A percentile compares a stretch with the other conserved stretches of the same genome.
These are phyloP conservation scores for Medicago arabica DNA, from an alignment of 306 rosid species.

Conservation along the genomic window DNA sequence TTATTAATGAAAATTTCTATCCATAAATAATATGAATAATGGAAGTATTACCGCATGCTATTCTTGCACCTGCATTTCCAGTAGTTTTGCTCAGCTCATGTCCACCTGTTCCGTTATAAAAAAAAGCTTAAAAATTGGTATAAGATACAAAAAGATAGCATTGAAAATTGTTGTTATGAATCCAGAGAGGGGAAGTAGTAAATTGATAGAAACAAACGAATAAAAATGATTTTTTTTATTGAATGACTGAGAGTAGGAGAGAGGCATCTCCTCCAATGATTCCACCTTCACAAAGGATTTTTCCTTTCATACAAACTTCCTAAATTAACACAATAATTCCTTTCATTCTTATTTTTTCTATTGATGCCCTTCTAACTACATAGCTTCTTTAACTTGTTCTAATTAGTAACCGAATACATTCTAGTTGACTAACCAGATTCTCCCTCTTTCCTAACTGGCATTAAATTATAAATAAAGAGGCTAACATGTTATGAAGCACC, in stretches of 20 bases:
- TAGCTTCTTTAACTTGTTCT: not conserved
- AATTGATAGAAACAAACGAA: not conserved
- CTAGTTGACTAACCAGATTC: not conserved
- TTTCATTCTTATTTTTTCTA: too few relatives aligned
- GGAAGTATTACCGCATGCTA: slow-evolving; percentile 72
- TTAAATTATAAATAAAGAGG: not conserved
- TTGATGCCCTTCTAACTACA: not conserved
- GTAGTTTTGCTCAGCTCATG: slow-evolving; percentile 85
- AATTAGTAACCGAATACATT: not conserved
- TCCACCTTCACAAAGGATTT: too few relatives aligned
- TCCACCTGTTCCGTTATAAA: slow-evolving; percentile 60
- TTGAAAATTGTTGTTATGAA: not conserved
- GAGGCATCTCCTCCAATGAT: too few relatives aligned
- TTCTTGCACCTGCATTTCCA: slow-evolving; percentile 91
- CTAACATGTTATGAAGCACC: slow-evolving; percentile 10
- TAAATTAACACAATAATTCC: too few relatives aligned
- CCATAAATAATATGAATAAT: slow-evolving; percentile 20
- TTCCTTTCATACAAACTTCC: too few relatives aligned
- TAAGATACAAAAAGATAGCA: not conserved
- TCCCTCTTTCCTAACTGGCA: not conserved
- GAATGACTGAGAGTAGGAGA: too few relatives aligned
- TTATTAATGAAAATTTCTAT: slow-evolving; percentile 6
- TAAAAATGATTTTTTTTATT: not conserved
- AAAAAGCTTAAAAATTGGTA: not conserved
- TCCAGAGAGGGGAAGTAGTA: not conserved